These are phyloP conservation scores for Phytophthora kernoviae DNA, from an alignment of 352 stramenopile species.

Conservation along the genomic window DNA sequence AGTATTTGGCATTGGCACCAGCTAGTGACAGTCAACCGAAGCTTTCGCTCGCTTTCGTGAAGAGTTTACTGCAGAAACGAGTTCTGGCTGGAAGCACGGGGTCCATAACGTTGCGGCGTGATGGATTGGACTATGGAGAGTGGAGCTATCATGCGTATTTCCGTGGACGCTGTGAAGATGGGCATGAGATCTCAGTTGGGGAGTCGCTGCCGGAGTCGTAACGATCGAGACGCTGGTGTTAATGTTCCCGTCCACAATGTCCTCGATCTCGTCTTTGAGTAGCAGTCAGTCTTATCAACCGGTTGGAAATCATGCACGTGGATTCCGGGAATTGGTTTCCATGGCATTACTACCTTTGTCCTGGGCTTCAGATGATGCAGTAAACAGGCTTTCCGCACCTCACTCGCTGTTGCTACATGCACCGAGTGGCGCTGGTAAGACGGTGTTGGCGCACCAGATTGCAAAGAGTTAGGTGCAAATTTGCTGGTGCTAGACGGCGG, in stretches of 20 bases:
- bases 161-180: constrained; percentile 15
- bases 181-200: neutral
- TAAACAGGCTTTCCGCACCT: constrained; percentile 15
- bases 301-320: constrained; percentile 44
- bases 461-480: constrained; percentile 53
- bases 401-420: constrained; percentile 68
- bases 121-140: constrained; percentile 63
- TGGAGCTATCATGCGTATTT: constrained; percentile 67
- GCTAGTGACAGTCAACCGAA: constrained; percentile 37
- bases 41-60: constrained; percentile 56
- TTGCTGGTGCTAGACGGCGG: constrained; percentile 69
- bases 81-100: constrained; percentile 36
- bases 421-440: constrained; percentile 75
- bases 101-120: constrained; percentile 38
- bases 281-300: constrained; percentile 20
- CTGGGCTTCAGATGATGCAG: constrained; percentile 1
- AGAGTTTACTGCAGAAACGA: constrained; percentile 53
- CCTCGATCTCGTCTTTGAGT: neutral
- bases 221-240: constrained; percentile 65
- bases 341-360: constrained; percentile 33
- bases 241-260: constrained; percentile 51
- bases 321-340: constrained; percentile 44
- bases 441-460: constrained; percentile 61
- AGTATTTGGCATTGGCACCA: constrained; percentile 61
- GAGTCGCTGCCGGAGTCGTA: constrained; percentile 50